Evolutionary conservation across 768 basidiomycete species (phyloP).

Genomic region (Lactifluus hygrophoroides): DNA sequence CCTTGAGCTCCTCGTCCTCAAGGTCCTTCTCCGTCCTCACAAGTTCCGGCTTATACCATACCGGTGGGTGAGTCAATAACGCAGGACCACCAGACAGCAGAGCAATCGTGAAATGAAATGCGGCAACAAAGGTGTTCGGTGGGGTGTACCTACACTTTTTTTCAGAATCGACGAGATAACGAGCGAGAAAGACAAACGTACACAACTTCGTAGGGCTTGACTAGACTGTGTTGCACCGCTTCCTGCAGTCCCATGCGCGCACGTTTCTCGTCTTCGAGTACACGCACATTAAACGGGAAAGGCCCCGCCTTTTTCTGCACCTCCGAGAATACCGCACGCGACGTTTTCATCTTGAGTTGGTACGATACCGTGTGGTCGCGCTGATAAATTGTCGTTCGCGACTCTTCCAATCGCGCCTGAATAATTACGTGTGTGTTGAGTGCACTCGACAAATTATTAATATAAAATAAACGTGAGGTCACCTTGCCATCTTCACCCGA

Average conservation of each 20-base stretch:
- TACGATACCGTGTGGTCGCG: conserved; percentile 80
- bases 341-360: conserved; percentile 96
- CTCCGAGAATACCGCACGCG: conserved; percentile 92
- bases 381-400: conserved; percentile 90
- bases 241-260: conserved; percentile 93
- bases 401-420: conserved; percentile 83
- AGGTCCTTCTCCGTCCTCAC: conserved; percentile 86
- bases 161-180: background rate
- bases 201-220: conserved; percentile 94
- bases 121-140: conserved; percentile 76
- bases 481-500: conserved; percentile 91
- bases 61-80: conserved; percentile 77
- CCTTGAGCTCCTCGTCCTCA: conserved; percentile 80
- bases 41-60: conserved; percentile 91
- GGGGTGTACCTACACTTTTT: conserved; percentile 58
- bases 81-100: conserved; percentile 83
- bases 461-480: background rate
- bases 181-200: conserved; percentile 36
- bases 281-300: conserved; percentile 96
- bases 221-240: conserved; percentile 87
- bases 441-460: no score
- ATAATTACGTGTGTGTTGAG: background rate
- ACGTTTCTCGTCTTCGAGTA: conserved; percentile 91
- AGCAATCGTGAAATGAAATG: conserved; percentile 96
- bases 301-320: conserved; percentile 96